Evolutionary conservation across 2,329 filamentous ascomycete genomes (phyloP), one percentile per base, ranked within the genome.

Genomic region (Erysiphe pulchra): DNA sequence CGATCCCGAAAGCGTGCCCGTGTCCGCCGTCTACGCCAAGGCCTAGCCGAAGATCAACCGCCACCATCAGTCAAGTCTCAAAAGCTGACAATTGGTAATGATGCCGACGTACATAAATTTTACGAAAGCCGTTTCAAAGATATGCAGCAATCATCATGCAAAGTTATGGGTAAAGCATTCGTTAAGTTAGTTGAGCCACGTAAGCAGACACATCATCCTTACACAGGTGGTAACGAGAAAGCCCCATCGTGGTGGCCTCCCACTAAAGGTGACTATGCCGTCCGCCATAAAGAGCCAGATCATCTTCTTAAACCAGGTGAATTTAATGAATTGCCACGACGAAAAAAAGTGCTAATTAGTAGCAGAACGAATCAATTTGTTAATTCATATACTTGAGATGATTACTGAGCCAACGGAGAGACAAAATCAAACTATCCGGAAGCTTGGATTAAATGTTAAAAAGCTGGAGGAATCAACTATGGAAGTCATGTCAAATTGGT

Each of bases 151-250:
- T 69, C 73, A 1, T 71, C 75, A 7, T 78, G 76, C 61, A 84
- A 84, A 59, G 62, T 75, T 24, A 75, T 84, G 45, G 74, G 74
- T 32, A 85, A 84, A 57, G 75, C 72, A 11, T 84, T 79, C 72
- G 75, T 85, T 48, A 82, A 82, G 55, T 67, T 73, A 1, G 72
- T 84, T 1, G 77, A 80, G 53, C 80, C 80, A 0, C 82, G 80
- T 60, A 85, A 85, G 59, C 79, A 83, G 58, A 77, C 76, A 0
- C 77, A 71, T 16, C 74, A 80, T 52, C 79, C 80, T 0, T 85
- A 85, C 54, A 79, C 75, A 1, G 66, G 67, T n/a, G 70, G 68
- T 31, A 69, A 76, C 41, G 68, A 68, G 31, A 74, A 71, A 51
- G 70, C 70, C 1, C 73, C 75, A 0, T 69, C 70, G 45, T 80